phyloP scores from a whole-genome alignment of 179 eudicot genomes.

The Amaranthus tricolor region DNA sequence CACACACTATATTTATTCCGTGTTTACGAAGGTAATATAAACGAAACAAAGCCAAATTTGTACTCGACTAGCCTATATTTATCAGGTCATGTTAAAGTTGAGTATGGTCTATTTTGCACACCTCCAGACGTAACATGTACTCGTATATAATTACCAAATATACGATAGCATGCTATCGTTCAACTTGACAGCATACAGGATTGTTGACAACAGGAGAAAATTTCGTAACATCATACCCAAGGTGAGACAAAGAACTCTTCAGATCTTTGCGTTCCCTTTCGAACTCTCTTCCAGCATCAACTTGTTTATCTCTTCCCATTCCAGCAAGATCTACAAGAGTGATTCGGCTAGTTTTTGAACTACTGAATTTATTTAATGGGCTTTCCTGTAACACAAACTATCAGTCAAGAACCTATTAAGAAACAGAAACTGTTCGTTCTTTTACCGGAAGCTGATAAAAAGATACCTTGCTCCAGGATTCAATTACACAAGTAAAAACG shows the following conservation, averaged over 20 bases:
- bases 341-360: constrained; percentile 87
- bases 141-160: too few relatives aligned
- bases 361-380: constrained; percentile 69
- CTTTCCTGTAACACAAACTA: constrained; percentile 46
- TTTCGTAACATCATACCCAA: constrained; percentile 60
- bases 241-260: constrained; percentile 73
- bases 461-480: constrained; percentile 95
- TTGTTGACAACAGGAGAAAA: background rate
- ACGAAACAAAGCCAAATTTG: too few relatives aligned
- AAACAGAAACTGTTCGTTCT: background rate
- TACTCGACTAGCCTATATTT: too few relatives aligned
- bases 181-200: background rate
- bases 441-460: background rate
- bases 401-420: background rate
- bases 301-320: constrained; percentile 53
- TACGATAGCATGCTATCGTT: background rate
- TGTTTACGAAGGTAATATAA: too few relatives aligned
- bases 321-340: constrained; percentile 88
- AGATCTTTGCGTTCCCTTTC: constrained; percentile 67
- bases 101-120: too few relatives aligned
- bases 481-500: constrained; percentile 79
- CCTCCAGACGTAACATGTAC: too few relatives aligned
- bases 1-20: too few relatives aligned
- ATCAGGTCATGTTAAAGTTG: too few relatives aligned
- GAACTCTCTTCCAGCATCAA: constrained; percentile 53